Base-by-base conservation (phyloP, 495 filamentous ascomycete species). In the Parathielavia hyrcaniae region DNA sequence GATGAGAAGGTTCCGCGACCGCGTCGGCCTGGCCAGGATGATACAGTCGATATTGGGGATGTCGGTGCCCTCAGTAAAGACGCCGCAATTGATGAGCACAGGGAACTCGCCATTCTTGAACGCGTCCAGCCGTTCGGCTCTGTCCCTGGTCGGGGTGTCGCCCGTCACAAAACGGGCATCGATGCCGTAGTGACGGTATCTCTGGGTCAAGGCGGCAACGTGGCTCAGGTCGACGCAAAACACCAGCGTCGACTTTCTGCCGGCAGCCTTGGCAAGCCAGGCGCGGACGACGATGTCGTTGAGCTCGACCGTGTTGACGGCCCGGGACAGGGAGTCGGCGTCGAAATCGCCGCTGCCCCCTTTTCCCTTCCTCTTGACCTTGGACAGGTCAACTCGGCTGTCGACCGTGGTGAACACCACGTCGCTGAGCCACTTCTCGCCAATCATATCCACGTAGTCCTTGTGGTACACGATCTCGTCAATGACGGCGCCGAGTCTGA, bases 401-500 rank as follows among this genome's bases (percentile, higher is more conserved):
- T 86, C 78, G 36, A 97, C 91, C 0, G 93, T 99, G 0, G 93
- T 97, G 70, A 99, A 99, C 14, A 91, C 75, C 5, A 92, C 89
- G 64, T 93, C 79, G 0, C 90, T 82, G 30, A 99, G 79, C 81
- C 82, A 84, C 36, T 91, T 88, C 19, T 95, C 89, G 26, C 81
- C 82, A 55, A 97, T 97, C 91, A 97, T 96, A 61, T 97, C 91
- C 53, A 97, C 80, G 63, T 95, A 98, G 67, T 96, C 91, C 67
- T 88, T 95, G 72, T 97, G 95, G 63, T 96, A 99, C 26, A 97
- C 95, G 55, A 99, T 92, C 59, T 95, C 87, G 62, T 97, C 93
- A 59, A 99, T 88, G 16, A 88, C 91, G 38, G 88, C 81, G 5
- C 91, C 92, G 1, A 99, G 75, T 47, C 81, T 81, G n/a, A 96